phyloP scores from a whole-genome alignment of 192 early-diverging fungal genomes.

The Linnemannia zychae region DNA sequence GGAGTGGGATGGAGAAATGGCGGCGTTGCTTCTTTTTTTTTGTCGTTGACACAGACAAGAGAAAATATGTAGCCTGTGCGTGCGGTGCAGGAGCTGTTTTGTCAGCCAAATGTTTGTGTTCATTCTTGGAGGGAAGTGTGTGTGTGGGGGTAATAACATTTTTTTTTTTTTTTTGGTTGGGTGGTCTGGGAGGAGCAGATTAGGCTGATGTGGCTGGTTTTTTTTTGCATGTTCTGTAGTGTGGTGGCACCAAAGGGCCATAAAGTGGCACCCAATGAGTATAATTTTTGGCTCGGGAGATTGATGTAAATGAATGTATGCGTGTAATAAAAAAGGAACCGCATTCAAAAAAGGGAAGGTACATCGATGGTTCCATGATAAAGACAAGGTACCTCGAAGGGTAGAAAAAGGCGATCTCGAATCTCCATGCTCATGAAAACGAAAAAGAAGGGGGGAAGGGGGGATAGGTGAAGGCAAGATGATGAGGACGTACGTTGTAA shows the following conservation, averaged over 20 bases:
- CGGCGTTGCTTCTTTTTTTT: background rate
- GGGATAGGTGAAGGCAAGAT: background rate
- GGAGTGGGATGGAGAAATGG: background rate
- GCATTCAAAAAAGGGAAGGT: too few relatives aligned
- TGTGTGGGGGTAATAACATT: background rate
- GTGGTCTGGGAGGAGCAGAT: background rate
- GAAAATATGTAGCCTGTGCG: background rate
- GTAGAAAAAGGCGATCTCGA: background rate
- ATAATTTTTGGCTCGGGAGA: too few relatives aligned
- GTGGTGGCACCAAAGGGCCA: too few relatives aligned
- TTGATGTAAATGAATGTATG: too few relatives aligned
- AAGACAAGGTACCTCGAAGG: background rate
- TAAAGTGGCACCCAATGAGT: too few relatives aligned
- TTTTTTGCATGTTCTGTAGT: too few relatives aligned
- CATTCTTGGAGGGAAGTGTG: background rate
- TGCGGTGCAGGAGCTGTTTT: constrained; percentile 4
- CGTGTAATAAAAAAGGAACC: too few relatives aligned
- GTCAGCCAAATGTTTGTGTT: constrained; percentile 1
- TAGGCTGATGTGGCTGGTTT: too few relatives aligned
- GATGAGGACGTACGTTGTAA: background rate
- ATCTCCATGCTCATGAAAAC: background rate
- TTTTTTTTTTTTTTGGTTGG: background rate
- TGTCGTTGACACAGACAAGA: background rate
- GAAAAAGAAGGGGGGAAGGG: background rate
- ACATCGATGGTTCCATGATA: too few relatives aligned